Percentiles rank a stretch among this genome's conserved stretches.
Evolutionary conservation across 306 rosid species (phyloP).

Genomic region (Acacia crassicarpa): DNA sequence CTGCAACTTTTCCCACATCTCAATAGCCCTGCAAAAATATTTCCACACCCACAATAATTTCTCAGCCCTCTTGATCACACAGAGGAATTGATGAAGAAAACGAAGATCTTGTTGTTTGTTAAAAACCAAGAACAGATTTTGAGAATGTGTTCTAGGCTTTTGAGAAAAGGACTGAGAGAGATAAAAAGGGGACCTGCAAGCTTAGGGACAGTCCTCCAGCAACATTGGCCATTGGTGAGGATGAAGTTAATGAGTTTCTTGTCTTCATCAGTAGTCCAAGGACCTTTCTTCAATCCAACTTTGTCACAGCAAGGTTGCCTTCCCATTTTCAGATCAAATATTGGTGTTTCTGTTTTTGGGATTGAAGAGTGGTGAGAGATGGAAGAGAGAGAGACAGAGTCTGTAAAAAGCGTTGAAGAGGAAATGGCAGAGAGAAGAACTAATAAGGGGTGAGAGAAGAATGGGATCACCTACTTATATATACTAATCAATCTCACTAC

Average conservation of each 20-base stretch:
- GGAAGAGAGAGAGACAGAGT: not conserved
- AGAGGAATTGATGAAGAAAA: not conserved
- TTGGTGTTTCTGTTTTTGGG: no score
- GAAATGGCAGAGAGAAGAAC: not conserved
- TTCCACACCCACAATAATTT: not conserved
- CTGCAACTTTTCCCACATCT: conserved; percentile 98
- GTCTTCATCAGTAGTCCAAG: conserved; percentile 92
- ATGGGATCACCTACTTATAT: conserved; percentile 59
- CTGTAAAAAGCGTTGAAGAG: not conserved
- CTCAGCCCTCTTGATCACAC: not conserved
- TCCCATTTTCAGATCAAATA: conserved; percentile 55
- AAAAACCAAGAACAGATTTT: not conserved
- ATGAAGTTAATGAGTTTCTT: conserved; percentile 88
- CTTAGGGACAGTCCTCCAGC: conserved; percentile 98
- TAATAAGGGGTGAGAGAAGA: conserved; percentile 11
- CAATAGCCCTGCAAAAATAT: conserved; percentile 51
- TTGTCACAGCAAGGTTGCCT: conserved; percentile 99
- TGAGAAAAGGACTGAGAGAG: not conserved
- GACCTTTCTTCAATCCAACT: conserved; percentile 95
- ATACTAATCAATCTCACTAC: conserved; percentile 17
- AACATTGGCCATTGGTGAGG: conserved; percentile 88
- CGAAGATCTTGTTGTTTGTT: not conserved
- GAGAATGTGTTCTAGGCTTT: not conserved
- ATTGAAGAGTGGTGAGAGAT: no score
- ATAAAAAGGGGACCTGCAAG: conserved; percentile 63